Evolutionary conservation across 805 yeast species (phyloP), one percentile per base, ranked within the genome.

Genomic region (Jamesozyma jinghongensis): DNA sequence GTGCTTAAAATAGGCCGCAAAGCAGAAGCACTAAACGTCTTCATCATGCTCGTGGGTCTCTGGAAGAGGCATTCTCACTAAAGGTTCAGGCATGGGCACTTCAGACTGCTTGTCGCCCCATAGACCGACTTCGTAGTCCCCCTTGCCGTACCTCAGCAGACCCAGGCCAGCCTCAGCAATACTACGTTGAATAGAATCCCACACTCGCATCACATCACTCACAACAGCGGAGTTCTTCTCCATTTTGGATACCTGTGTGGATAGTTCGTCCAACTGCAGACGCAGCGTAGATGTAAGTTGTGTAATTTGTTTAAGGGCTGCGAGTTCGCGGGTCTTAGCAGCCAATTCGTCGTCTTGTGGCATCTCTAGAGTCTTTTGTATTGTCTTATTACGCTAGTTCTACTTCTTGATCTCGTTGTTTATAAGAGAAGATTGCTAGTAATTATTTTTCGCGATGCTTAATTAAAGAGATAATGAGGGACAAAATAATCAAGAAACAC

Each of bases 31-130:
- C n/a, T n/a, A n/a, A n/a, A n/a, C n/a, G n/a, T n/a, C n/a, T n/a
- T n/a, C n/a, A n/a, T n/a, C n/a, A n/a, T 35, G 30, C 11, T 16
- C 12, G 3, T 35, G 10, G 3, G 14, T 22, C 3, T 37, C 44
- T 10, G 36, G 34, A 5, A 41, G 14, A 5, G 38, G 36, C 26
- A 81, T 68, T 37, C 88, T 65, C 3, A 81, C 81, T 47, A 81
- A 60, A 0, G 82, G 67, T 51, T 80, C 88, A 1, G 88, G 85
- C 34, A 76, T 59, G 2, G 84, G 81, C 32, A 54, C 60, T n/a
- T 61, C 66, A 26, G 59, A 59, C 1, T 48, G 41, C 12, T 51
- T 50, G 2, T 48, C 39, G 48, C 43, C 42, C 61, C 61, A 57
- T 3, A 30, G 39, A 4, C 60, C 63, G n/a, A 49, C 52, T 37